Conservation (phyloP, 352 stramenopile genomes). For the Pythium aphanidermatum region DNA sequence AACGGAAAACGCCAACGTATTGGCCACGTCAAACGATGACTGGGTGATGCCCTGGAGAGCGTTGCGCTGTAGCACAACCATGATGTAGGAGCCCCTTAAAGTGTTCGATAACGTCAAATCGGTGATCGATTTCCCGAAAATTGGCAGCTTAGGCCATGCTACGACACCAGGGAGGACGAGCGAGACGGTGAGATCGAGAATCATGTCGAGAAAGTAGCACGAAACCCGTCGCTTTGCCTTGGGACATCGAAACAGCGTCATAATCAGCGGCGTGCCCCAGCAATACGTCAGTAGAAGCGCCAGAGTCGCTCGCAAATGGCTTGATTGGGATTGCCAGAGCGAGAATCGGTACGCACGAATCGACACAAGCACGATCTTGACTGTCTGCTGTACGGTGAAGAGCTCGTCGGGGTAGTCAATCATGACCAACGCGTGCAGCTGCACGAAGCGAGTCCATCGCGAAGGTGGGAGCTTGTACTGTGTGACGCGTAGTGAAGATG, state of each 20-base stretch:
- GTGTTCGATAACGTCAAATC: background rate
- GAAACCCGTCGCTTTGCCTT: background rate
- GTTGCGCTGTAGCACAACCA: background rate
- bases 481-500: too few relatives aligned
- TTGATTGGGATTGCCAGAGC: background rate
- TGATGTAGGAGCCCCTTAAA: background rate
- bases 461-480: background rate
- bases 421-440: background rate
- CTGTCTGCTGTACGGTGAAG: background rate
- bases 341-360: constrained; percentile 1
- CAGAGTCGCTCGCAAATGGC: constrained; percentile 1
- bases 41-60: background rate
- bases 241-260: background rate
- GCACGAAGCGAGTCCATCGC: background rate
- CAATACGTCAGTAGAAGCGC: constrained; percentile 1
- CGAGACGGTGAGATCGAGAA: background rate
- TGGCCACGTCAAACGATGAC: constrained; percentile 1
- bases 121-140: background rate
- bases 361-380: constrained; percentile 1
- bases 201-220: background rate
- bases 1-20: background rate
- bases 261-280: constrained; percentile 3
- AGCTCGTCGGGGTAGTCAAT: background rate
- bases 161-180: background rate
- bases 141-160: background rate